phyloP scores from a whole-genome alignment of 352 stramenopile genomes.

The Phytopythium sindhum region DNA sequence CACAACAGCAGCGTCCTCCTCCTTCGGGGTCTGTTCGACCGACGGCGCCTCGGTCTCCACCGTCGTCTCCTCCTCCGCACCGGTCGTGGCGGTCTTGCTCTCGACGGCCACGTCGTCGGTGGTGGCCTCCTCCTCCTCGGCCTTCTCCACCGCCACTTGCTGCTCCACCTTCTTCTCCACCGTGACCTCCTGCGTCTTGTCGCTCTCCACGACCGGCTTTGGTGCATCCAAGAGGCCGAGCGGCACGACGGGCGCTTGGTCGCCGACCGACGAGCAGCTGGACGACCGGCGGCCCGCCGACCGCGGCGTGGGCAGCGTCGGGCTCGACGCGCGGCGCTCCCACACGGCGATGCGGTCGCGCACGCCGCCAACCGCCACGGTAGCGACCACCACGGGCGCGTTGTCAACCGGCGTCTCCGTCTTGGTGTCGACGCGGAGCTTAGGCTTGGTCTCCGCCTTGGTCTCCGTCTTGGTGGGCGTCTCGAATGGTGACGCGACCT shows the following conservation, averaged over 20 bases:
- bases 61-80: not conserved
- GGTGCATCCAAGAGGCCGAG: not conserved
- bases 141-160: slow-evolving; percentile 14
- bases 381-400: not conserved
- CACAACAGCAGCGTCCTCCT: slow-evolving; percentile 1
- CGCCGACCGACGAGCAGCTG: slow-evolving; percentile 5
- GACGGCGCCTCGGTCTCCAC: not conserved
- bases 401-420: not conserved
- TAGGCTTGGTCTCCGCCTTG: not conserved
- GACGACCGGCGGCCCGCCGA: not conserved
- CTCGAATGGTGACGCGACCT: not conserved
- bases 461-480: not conserved
- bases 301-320: not conserved
- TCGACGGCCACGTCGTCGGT: not conserved
- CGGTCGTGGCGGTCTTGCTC: not conserved
- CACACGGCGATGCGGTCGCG: slow-evolving; percentile 3
- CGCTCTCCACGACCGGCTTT: not conserved
- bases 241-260: slow-evolving; percentile 4
- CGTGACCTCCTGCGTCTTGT: not conserved
- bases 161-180: not conserved
- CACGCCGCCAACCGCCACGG: not conserved
- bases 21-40: not conserved
- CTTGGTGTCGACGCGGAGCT: not conserved
- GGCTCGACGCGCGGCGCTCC: not conserved
- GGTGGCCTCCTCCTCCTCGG: slow-evolving; percentile 1